Evolutionary conservation across 208 protist species (phyloP).

Genomic region (Entamoeba dispar): DNA sequence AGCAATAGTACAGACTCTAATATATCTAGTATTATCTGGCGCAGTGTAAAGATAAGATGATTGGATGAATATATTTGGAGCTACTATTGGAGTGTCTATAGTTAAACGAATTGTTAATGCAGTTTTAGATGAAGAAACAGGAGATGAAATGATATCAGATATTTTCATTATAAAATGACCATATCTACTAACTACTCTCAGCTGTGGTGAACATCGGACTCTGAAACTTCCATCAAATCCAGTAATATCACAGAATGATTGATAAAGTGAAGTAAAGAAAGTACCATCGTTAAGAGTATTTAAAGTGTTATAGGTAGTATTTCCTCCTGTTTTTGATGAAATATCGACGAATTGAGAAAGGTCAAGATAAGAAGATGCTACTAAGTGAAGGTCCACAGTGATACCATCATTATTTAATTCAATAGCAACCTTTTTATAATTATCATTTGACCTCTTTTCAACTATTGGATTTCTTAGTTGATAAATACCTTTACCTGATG

Average conservation of each 20-base stretch:
- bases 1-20: neutral
- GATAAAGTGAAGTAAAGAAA: neutral
- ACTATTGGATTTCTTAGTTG: neutral
- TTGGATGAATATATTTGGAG: neutral
- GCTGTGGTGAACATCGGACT: neutral
- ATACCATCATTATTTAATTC: neutral
- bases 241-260: neutral
- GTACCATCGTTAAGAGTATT: neutral
- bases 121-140: neutral
- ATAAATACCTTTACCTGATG: neutral
- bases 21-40: neutral
- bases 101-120: neutral
- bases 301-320: neutral
- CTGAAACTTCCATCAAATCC: neutral
- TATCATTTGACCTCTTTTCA: neutral
- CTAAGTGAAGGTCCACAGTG: neutral
- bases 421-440: neutral
- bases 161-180: neutral
- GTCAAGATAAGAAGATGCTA: neutral
- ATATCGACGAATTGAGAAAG: neutral
- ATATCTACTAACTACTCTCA: neutral
- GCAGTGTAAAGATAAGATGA: neutral
- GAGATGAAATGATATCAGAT: neutral
- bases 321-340: neutral
- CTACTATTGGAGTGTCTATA: neutral